Evolutionary conservation across 2,329 filamentous ascomycete species (phyloP).

Genomic region (Mycogone perniciosa): DNA sequence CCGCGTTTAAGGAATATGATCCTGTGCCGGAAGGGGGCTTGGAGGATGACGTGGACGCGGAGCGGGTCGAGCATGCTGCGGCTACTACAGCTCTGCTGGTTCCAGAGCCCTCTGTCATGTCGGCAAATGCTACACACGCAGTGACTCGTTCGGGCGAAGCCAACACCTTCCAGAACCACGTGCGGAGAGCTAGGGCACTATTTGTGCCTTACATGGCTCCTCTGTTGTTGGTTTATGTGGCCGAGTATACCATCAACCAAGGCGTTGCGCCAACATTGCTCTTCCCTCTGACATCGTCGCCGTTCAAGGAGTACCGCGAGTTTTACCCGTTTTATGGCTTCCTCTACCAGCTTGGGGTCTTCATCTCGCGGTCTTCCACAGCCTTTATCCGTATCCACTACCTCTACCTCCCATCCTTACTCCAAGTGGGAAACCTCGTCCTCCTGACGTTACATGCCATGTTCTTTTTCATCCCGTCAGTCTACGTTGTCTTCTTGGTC

Average conservation of each 20-base stretch:
- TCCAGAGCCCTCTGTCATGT: constrained; percentile 30
- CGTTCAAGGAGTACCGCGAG: constrained; percentile 73
- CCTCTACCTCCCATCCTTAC: constrained; percentile 73
- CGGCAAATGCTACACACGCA: constrained; percentile 12
- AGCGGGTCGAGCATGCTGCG: constrained; percentile 26
- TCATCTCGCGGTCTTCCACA: constrained; percentile 85
- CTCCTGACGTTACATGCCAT: constrained; percentile 71
- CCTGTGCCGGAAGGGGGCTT: constrained; percentile 39
- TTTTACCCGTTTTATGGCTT: constrained; percentile 96
- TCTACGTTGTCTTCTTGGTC: constrained; percentile 78
- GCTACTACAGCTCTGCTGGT: constrained; percentile 45
- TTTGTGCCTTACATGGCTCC: constrained; percentile 84
- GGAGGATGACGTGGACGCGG: constrained; percentile 31
- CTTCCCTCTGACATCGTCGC: constrained; percentile 70
- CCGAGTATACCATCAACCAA: constrained; percentile 97
- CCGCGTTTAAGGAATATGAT: constrained; percentile 46
- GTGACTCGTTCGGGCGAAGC: constrained; percentile 25
- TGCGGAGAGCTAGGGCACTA: constrained; percentile 62
- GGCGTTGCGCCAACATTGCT: constrained; percentile 84
- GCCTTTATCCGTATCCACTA: constrained; percentile 77
- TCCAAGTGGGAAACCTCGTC: constrained; percentile 74
- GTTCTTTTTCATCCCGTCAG: constrained; percentile 72
- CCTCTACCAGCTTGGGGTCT: constrained; percentile 91
- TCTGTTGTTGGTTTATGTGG: constrained; percentile 84
- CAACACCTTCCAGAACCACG: constrained; percentile 38